These are phyloP conservation scores for Komagataella kurtzmanii DNA, from an alignment of 805 yeast genomes.

Conservation along the genomic window DNA sequence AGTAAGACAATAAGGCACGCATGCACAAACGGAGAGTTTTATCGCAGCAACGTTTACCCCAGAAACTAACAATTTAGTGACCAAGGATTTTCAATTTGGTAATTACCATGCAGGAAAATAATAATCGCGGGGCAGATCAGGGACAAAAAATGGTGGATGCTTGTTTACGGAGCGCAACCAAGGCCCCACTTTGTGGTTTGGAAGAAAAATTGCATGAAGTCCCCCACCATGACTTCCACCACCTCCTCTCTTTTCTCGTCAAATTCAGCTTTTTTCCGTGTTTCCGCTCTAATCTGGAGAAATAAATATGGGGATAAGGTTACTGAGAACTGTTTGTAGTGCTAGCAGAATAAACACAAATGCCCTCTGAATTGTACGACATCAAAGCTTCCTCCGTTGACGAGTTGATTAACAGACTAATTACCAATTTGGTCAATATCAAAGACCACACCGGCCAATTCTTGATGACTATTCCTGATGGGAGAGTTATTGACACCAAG, in stretches of 20 bases:
- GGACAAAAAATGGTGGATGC: neutral
- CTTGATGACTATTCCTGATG: slow-evolving; percentile 12
- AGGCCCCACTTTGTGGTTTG: neutral
- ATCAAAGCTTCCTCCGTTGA: slow-evolving; percentile 8
- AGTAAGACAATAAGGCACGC: neutral
- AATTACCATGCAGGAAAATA: neutral
- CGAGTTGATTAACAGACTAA: slow-evolving; percentile 9
- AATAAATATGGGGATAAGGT: neutral
- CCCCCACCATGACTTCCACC: neutral
- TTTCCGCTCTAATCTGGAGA: neutral
- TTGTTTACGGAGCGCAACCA: neutral
- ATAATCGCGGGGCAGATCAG: neutral
- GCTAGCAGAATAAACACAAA: neutral
- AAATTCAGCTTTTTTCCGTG: neutral
- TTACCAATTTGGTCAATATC: slow-evolving; percentile 15
- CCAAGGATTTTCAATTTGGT: neutral
- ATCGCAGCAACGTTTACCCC: neutral
- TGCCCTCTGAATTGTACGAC: slow-evolving; percentile 9
- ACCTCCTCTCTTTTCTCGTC: neutral
- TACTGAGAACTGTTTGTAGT: neutral
- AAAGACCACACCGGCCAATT: slow-evolving; percentile 18
- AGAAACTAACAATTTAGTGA: neutral
- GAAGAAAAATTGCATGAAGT: neutral
- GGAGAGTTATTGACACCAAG: slow-evolving; percentile 21
- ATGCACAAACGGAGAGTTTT: neutral